Evolutionary conservation across 139 green algal species (phyloP).

Genomic region (Chlorella sp.): DNA sequence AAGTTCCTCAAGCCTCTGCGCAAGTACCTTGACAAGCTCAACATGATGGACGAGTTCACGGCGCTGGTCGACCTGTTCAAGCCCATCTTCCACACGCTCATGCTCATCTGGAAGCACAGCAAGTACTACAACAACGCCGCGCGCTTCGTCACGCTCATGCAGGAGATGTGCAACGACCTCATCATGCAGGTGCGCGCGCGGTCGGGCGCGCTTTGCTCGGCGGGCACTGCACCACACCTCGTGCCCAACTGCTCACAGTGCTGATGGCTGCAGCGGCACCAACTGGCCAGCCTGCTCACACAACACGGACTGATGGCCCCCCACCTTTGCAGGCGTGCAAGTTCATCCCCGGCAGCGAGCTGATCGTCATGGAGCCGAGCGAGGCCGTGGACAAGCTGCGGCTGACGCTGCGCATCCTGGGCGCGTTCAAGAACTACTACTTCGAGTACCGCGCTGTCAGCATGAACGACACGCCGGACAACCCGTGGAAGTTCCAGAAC

Average conservation of each 20-base stretch:
- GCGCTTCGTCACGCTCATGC: constrained; percentile 77
- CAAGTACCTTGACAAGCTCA: constrained; percentile 75
- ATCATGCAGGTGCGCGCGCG: too few species aligned
- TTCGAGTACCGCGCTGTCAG: constrained; percentile 65
- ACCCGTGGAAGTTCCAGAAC: constrained; percentile 85
- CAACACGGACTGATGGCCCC: too few species aligned
- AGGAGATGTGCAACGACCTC: constrained; percentile 84
- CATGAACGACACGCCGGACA: constrained; percentile 44
- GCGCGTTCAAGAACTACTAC: constrained; percentile 82
- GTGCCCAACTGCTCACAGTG: too few species aligned
- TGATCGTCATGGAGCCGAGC: constrained; percentile 68
- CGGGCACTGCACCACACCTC: too few species aligned
- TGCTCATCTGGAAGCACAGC: constrained; percentile 89
- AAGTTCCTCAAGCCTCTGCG: constrained; percentile 71
- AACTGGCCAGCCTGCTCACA: too few species aligned
- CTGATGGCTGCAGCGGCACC: too few species aligned
- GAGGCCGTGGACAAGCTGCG: constrained; percentile 84
- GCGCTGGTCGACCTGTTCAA: constrained; percentile 71
- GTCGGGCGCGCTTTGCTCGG: too few species aligned
- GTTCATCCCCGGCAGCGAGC: constrained; percentile 61
- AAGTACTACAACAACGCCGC: constrained; percentile 70
- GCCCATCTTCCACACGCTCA: constrained; percentile 79
- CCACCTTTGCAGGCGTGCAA: constrained; percentile 62
- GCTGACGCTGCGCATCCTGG: constrained; percentile 67
- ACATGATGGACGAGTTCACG: constrained; percentile 73